These are phyloP conservation scores for Primulina eburnea DNA, from an alignment of 257 asterid species.

Conservation along the genomic window DNA sequence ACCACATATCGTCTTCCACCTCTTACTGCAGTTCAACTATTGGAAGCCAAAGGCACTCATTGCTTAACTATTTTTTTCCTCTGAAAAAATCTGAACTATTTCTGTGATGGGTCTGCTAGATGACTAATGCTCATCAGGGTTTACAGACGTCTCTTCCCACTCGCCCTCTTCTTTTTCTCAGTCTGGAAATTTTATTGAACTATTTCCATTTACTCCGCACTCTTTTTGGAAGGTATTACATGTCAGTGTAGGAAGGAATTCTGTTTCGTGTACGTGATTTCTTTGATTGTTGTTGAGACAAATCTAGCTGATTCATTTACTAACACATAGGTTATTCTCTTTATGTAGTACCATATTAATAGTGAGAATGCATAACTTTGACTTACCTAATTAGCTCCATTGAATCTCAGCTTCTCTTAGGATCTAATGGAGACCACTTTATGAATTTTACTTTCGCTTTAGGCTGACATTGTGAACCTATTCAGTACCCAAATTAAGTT, in stretches of 20 bases:
- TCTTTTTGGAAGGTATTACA: too few relatives aligned
- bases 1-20: background rate
- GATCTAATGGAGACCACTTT: conserved; percentile 6
- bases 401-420: too few relatives aligned
- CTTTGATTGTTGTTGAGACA: conserved; percentile 6
- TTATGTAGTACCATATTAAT: background rate
- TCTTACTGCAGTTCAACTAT: background rate
- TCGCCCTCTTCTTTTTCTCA: background rate
- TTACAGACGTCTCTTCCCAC: too few relatives aligned
- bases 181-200: background rate
- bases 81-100: background rate
- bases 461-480: conserved; percentile 3
- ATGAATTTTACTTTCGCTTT: background rate
- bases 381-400: background rate
- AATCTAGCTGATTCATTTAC: conserved; percentile 3
- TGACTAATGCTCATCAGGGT: background rate
- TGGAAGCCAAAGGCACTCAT: background rate
- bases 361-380: background rate
- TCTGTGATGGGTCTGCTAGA: background rate
- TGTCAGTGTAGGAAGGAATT: too few relatives aligned
- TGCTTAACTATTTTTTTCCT: background rate
- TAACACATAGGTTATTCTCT: background rate
- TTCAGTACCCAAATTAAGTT: background rate
- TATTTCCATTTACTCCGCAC: background rate
- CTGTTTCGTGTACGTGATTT: background rate